Conservation (phyloP, 78 protist genomes). For the Dictyostelium capitatum region DNA sequence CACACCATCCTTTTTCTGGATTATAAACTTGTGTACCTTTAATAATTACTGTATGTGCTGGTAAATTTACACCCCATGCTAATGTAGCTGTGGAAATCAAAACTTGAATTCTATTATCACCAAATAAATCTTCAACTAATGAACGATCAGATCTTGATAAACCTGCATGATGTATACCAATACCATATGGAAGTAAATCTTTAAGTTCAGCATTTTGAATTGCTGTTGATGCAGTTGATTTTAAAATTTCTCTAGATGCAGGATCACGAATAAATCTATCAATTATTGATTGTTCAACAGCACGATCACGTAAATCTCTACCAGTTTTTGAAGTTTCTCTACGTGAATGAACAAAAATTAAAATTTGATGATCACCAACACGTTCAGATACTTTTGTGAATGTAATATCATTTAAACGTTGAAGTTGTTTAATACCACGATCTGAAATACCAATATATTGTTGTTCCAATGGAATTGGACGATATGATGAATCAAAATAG, state of each 20-base stretch:
- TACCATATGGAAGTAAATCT: constrained; percentile 97
- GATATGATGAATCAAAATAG: constrained; percentile 93
- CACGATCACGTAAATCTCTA: constrained; percentile 82
- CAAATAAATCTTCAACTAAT: constrained; percentile 97
- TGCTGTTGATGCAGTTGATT: constrained; percentile 10
- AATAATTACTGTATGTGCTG: constrained; percentile 99
- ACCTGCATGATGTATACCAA: constrained; percentile 99
- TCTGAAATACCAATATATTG: constrained; percentile 95
- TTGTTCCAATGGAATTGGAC: constrained; percentile 99
- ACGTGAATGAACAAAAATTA: constrained; percentile 99
- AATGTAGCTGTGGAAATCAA: constrained; percentile 99
- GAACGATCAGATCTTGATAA: constrained; percentile 90
- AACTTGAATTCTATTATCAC: constrained; percentile 93
- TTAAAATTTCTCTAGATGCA: constrained; percentile 10
- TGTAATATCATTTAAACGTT: constrained; percentile 95
- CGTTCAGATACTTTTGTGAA: constrained; percentile 91
- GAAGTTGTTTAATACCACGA: constrained; percentile 87
- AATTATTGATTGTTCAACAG: constrained; percentile 77
- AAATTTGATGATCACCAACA: constrained; percentile 79
- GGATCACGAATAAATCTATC: constrained; percentile 80
- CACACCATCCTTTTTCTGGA: constrained; percentile 98
- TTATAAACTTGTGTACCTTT: constrained; percentile 98
- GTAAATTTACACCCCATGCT: constrained; percentile 99
- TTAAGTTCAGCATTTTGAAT: constrained; percentile 81
- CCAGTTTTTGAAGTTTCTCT: constrained; percentile 98